Base-by-base conservation (phyloP, 768 basidiomycete species). In the Dendrothele bispora region DNA sequence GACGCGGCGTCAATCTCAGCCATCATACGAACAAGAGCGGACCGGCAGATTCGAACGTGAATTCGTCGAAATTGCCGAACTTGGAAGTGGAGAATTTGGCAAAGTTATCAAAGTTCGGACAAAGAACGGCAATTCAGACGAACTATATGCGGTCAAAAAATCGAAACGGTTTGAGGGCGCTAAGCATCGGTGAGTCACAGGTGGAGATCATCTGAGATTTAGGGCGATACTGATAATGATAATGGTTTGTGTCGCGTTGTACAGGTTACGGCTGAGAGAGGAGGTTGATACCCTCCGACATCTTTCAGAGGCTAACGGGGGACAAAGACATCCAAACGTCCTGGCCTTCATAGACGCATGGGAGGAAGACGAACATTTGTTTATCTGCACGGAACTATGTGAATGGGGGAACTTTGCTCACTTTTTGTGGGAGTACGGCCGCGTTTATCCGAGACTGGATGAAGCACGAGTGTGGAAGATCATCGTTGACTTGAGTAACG, bases 391-490 rank as follows among this genome's bases (percentile, higher is more conserved):
- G 3, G 93, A 95, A 63, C 78, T 99, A 28, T 98, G 97, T 70
- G 88, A 87, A 61, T 79, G 88, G 57, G 97, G 97, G 53, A 97
- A 92, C 69, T 82, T 99, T 56, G 84, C 85, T 4, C 83, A 79
- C 55, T 98, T 98, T 75, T 72, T 99, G 55, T 88, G 88, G 77
- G 88, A 91, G 68, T 93, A 93, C 61, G 95, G 95, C 3, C 84
- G 84, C 32, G 73, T 73, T 29, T 91, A 88, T 70, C 90, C 91
- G 49, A 75, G 79, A 52, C 77, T 98, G 47, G 93, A 95, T 58
- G 95, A 99, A 67, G 84, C 86, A 21, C 78, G 91, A 54, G 88
- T 95, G 40, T 99, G 97, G 97, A 98, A 98, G 77, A 86, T 95
- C 56, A 73, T 95, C 50, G 84, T 82, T 42, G 95, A 98, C 67